phyloP scores from a whole-genome alignment of 2,329 filamentous ascomycete genomes.

The Cadophora sp. region DNA sequence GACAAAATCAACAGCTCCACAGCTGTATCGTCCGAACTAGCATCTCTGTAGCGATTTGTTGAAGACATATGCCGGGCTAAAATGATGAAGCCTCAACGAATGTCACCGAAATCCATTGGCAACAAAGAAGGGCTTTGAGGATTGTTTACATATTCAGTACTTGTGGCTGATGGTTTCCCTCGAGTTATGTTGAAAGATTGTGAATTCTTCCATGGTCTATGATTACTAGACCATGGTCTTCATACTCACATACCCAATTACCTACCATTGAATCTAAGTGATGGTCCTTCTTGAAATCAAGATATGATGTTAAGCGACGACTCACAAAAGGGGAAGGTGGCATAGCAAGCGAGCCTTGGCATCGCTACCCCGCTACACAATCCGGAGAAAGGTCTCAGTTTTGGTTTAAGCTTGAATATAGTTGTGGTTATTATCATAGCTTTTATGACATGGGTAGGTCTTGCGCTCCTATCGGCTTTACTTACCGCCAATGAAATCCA shows the following conservation, averaged over 20 bases:
- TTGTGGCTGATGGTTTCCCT: no score
- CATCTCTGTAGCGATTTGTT: no score
- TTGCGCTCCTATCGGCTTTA: neutral
- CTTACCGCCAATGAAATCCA: neutral
- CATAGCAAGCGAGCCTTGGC: constrained; percentile 1
- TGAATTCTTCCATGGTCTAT: no score
- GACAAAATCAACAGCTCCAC: no score
- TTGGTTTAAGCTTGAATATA: neutral
- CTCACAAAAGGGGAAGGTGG: constrained; percentile 5
- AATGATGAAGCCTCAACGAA: no score
- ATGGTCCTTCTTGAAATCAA: neutral
- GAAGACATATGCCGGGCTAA: no score
- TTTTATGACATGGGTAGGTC: neutral
- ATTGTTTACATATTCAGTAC: neutral
- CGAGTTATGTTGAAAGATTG: no score
- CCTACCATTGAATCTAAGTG: neutral
- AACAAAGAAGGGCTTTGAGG: neutral
- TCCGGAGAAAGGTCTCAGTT: neutral
- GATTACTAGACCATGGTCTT: no score
- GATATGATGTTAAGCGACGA: neutral
- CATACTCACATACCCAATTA: no score
- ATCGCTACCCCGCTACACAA: neutral
- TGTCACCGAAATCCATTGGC: neutral
- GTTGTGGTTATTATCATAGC: neutral
- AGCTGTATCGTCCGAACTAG: no score